Conservation (phyloP, 1,139 yeast species). For the Blastobotrys ciferrii region DNA sequence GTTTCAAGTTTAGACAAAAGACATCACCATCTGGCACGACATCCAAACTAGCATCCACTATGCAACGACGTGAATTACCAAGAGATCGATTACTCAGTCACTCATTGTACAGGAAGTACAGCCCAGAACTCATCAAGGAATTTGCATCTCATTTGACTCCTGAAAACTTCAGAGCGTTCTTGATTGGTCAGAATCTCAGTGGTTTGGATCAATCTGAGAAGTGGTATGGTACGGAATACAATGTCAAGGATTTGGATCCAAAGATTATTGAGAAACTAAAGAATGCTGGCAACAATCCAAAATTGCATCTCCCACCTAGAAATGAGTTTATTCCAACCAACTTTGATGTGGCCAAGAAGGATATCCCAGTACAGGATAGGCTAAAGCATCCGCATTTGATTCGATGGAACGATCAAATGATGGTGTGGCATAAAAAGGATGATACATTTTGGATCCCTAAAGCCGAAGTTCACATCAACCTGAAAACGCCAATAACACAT, state of each 20-base stretch:
- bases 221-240: slow-evolving; percentile 90
- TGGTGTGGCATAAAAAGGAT: slow-evolving; percentile 87
- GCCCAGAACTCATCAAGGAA: slow-evolving; percentile 52
- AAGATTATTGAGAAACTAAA: slow-evolving; percentile 42
- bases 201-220: slow-evolving; percentile 53
- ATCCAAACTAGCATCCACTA: slow-evolving; percentile 46
- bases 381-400: slow-evolving; percentile 50
- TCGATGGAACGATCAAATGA: slow-evolving; percentile 41
- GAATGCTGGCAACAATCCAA: slow-evolving; percentile 35
- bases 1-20: slow-evolving; percentile 68
- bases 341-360: slow-evolving; percentile 55
- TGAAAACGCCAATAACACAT: slow-evolving; percentile 63
- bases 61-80: slow-evolving; percentile 59
- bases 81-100: slow-evolving; percentile 58
- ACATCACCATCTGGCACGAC: slow-evolving; percentile 60
- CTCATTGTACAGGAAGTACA: slow-evolving; percentile 57
- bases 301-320: slow-evolving; percentile 61
- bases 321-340: slow-evolving; percentile 81
- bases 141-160: slow-evolving; percentile 52
- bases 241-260: slow-evolving; percentile 45
- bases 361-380: slow-evolving; percentile 36
- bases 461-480: slow-evolving; percentile 62
- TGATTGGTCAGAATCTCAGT: slow-evolving; percentile 43
- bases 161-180: slow-evolving; percentile 57
- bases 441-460: slow-evolving; percentile 89